phyloP scores from a whole-genome alignment of 148 eudicot species.

The Vaccinium macrocarpon region DNA sequence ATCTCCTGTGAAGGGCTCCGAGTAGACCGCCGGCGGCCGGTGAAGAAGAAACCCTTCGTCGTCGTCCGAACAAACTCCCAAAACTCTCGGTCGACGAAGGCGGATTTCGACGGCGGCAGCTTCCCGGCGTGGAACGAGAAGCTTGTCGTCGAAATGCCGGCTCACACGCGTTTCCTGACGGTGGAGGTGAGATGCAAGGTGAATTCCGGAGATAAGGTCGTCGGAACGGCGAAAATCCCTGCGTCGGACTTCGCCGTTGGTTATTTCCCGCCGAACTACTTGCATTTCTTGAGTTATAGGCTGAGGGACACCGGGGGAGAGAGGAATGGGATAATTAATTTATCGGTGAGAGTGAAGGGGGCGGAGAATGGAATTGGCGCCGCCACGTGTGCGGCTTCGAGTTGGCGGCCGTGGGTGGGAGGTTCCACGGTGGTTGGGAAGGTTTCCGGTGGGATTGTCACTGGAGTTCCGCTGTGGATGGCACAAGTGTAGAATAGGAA shows the following conservation, averaged over 20 bases:
- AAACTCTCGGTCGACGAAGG: conserved; percentile 12
- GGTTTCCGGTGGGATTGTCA: conserved; percentile 13
- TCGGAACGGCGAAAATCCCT: conserved; percentile 52
- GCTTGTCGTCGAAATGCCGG: conserved; percentile 35
- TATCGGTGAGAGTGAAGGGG: conserved; percentile 47
- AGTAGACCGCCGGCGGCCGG: conserved; percentile 17
- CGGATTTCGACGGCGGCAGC: conserved; percentile 32
- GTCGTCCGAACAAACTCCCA: conserved; percentile 28
- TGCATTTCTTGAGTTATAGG: conserved; percentile 69
- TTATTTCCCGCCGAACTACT: conserved; percentile 27
- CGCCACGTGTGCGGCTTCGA: background rate
- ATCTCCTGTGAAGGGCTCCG: conserved; percentile 44
- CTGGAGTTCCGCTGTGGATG: conserved; percentile 22
- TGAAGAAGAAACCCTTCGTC: conserved; percentile 41
- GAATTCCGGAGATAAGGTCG: conserved; percentile 8
- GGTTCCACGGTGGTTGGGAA: background rate
- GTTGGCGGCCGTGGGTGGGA: background rate
- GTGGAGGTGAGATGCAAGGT: conserved; percentile 38
- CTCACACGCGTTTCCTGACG: conserved; percentile 27
- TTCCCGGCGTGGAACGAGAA: conserved; percentile 60
- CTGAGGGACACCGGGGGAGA: conserved; percentile 42
- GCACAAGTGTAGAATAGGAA: background rate
- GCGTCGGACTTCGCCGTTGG: conserved; percentile 51
- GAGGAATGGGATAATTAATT: conserved; percentile 64
- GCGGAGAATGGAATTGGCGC: background rate